These are phyloP conservation scores for Aspergillus pseudoglaucus DNA, from an alignment of 2,329 filamentous ascomycete species.

Conservation along the genomic window DNA sequence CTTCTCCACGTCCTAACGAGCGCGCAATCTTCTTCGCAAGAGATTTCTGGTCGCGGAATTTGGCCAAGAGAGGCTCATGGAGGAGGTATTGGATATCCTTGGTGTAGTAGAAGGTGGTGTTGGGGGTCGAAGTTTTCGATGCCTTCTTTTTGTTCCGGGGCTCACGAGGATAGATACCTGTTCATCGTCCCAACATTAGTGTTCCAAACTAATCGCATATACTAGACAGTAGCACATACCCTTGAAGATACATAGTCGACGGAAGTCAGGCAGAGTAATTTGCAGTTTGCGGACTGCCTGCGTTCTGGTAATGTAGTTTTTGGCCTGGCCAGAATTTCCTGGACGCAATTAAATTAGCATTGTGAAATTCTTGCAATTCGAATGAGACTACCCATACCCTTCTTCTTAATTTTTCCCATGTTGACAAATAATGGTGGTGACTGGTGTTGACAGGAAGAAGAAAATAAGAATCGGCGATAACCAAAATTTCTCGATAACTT, in stretches of 20 bases:
- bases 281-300: conserved; percentile 97
- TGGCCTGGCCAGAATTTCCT: conserved; percentile 83
- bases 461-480: conserved; percentile 25
- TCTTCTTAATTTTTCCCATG: conserved; percentile 83
- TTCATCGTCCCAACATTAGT: conserved; percentile 1
- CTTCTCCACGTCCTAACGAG: conserved; percentile 85
- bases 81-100: conserved; percentile 98
- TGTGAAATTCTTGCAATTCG: background rate
- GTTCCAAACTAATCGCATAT: background rate
- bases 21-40: conserved; percentile 96
- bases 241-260: conserved; percentile 98
- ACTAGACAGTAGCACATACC: conserved; percentile 37
- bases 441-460: conserved; percentile 8
- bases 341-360: conserved; percentile 3
- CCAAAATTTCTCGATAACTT: conserved; percentile 32
- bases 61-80: conserved; percentile 86
- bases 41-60: conserved; percentile 95
- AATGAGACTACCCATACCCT: conserved; percentile 50
- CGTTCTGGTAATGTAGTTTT: conserved; percentile 96
- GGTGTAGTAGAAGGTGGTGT: conserved; percentile 85
- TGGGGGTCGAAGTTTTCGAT: conserved; percentile 79
- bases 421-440: conserved; percentile 23
- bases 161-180: conserved; percentile 91
- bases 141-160: conserved; percentile 96
- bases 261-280: conserved; percentile 93